Evolutionary conservation across 2,329 filamentous ascomycete genomes (phyloP).

Genomic region (Alternaria metachromatica): DNA sequence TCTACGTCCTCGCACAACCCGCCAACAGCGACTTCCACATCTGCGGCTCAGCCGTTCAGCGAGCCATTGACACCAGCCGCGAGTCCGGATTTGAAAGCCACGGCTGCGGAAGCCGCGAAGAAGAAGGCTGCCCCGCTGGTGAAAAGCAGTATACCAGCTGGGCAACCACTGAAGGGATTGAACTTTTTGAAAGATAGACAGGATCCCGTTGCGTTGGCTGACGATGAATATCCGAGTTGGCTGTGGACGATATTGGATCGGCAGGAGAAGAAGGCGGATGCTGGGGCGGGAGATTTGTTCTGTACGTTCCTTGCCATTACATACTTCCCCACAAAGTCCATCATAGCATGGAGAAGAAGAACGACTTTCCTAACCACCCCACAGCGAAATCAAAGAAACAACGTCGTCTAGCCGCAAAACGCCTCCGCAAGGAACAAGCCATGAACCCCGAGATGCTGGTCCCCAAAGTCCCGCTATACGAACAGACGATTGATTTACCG

Average conservation of each 20-base stretch:
- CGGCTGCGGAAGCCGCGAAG: constrained; percentile 30
- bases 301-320: constrained; percentile 62
- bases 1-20: constrained; percentile 37
- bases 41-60: constrained; percentile 56
- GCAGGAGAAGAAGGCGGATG: constrained; percentile 61
- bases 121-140: constrained; percentile 42
- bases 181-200: constrained; percentile 77
- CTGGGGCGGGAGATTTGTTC: constrained; percentile 74
- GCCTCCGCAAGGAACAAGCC: constrained; percentile 65
- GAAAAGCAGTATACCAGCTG: constrained; percentile 64
- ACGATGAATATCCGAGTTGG: constrained; percentile 81
- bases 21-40: constrained; percentile 53
- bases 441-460: constrained; percentile 70
- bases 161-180: constrained; percentile 74
- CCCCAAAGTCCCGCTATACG: constrained; percentile 72
- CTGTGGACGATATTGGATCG: constrained; percentile 74
- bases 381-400: constrained; percentile 79
- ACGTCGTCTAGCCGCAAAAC: constrained; percentile 73
- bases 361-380: neutral
- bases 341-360: neutral
- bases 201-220: constrained; percentile 76
- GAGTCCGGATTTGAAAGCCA: constrained; percentile 31
- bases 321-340: neutral
- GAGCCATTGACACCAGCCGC: constrained; percentile 44
- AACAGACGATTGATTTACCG: constrained; percentile 79